Base-by-base conservation (phyloP, 176 grass and related monocot genomes). In the Miscanthus lutarioriparius region DNA sequence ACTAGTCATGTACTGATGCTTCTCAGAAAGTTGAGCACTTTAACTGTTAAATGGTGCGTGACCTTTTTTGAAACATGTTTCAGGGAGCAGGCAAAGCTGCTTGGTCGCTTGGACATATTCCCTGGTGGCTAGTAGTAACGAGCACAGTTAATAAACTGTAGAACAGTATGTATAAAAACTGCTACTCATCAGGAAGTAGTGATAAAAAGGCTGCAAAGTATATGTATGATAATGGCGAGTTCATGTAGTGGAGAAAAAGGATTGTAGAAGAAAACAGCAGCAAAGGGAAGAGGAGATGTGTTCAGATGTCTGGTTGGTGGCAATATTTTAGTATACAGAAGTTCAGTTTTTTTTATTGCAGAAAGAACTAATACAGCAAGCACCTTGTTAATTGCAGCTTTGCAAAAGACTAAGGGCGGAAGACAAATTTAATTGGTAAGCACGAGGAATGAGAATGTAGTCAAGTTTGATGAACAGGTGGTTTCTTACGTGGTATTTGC, bases 81-180 rank as follows among this genome's bases (percentile, higher is more conserved):
- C 41, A 66, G 25, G 64, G 15, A 66, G 64, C 64, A 8, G 28
- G 4, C 16, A 75, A 78, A 59, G 75, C 74, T 74, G 65, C 51
- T 26, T 41, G 58, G 28, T 39, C 37, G 37, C 7, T 15, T 48
- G 12, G 7, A 25, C 78, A 71, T 54, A 85, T 59, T 59, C 28
- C 40, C 15, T 65, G 49, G n/a, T 27, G 58, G 22, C 67, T 22
- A 10, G 20, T 45, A 61, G 56, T 45, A 79, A 78, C 65, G 49
- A 64, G 28, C 5, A 54, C 83, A 72, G 78, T 72, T 65, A 23
- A 76, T 63, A 22, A 77, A 54, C 43, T 36, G 64, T 90, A 54
- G 13, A 86, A 49, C 3, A 62, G 19, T 68, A 64, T 64, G 27
- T 26, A 62, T 12, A 87, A 75, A 84, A 43, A 22, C 20, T 76